These are phyloP conservation scores for Hordeum marinum DNA, from an alignment of 176 grass and related monocot genomes.

Conservation along the genomic window DNA sequence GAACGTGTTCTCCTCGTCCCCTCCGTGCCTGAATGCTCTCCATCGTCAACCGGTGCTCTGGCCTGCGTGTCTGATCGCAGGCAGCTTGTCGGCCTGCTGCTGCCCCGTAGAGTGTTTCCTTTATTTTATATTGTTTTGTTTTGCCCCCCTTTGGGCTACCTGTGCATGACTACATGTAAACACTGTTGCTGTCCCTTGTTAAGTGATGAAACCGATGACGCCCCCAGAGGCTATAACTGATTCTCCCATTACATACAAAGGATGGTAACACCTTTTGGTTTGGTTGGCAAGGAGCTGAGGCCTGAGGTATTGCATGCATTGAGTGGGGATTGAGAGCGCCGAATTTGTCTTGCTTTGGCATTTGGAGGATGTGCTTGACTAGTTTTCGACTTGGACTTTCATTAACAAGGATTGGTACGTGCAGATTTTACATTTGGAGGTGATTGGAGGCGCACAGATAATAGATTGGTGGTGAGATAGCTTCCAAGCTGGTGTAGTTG, in stretches of 20 bases:
- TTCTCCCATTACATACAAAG: not conserved
- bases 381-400: not conserved
- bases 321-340: not conserved
- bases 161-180: too few species aligned
- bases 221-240: not conserved
- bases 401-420: not conserved
- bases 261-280: not conserved
- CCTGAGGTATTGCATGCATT: not conserved
- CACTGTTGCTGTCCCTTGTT: not conserved
- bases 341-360: not conserved
- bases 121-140: too few species aligned
- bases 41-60: not conserved
- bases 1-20: not conserved
- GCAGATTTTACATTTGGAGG: not conserved
- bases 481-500: not conserved
- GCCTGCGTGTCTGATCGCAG: too few species aligned
- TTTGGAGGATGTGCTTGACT: not conserved
- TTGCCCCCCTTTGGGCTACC: too few species aligned
- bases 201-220: not conserved
- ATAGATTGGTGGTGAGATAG: not conserved
- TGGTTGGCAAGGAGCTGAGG: not conserved
- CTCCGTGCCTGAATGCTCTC: conserved; percentile 26
- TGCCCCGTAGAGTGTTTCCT: too few species aligned
- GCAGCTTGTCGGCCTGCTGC: too few species aligned
- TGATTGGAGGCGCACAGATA: not conserved